Evolutionary conservation across 768 basidiomycete species (phyloP), one percentile per base, ranked within the genome.

Genomic region (Suillus subluteus): DNA sequence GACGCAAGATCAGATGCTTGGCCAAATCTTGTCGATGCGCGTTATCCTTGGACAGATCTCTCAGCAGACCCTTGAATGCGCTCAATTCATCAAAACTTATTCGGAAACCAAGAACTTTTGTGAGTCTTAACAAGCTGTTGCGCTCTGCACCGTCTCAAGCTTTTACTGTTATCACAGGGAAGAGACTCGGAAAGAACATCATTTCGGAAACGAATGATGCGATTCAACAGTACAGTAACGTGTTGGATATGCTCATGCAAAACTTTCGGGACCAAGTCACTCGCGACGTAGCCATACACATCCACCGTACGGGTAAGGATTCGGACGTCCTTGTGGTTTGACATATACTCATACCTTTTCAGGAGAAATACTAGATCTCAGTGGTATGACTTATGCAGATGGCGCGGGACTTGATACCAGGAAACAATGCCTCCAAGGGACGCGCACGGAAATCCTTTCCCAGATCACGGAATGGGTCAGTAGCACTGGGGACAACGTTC

Each of bases 391-490:
- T 8, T 66, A 54, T 16, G 41, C 41, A 41, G 16, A 4, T 15
- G 41, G 41, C 6, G 41, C 16, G 41, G 41, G 41, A 6, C 3
- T 41, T 16, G 41, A 41, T 6, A 41, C 41, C 1, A 41, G 41
- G 6, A 41, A 41, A 41, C 41, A 41, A 16, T 41, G 41, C 41
- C 41, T 41, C 1, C 15, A 6, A 15, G 41, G 41, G 41, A 41
- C 41, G 1, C 41, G 41, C 41, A 41, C 41, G 15, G 41, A 41
- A 41, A 41, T 41, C 15, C 41, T 41, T 16, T 41, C 41, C 15
- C 41, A 41, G 41, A 74, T 79, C 44, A 62, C 58, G 35, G 59
- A 69, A 15, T 79, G 77, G 78, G 58, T 68, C n/a, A 66, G 70
- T 48, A 52, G 67, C 44, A 62, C 62, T 11, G 35, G 50, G 13